Evolutionary conservation across 2,329 filamentous ascomycete genomes (phyloP).

Genomic region (Zopfia rhizophila): DNA sequence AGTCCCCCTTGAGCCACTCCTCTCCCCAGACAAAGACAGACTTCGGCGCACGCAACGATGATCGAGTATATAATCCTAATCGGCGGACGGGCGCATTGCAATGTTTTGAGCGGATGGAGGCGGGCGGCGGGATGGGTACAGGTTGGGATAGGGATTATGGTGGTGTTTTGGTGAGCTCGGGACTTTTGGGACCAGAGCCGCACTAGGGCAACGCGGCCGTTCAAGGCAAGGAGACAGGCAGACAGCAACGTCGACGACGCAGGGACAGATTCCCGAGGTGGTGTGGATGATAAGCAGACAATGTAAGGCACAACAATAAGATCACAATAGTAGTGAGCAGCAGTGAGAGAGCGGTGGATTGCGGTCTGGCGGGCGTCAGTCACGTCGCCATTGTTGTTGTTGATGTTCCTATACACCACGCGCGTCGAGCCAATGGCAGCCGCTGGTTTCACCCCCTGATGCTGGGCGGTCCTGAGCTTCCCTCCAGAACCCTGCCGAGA

Average conservation of each 20-base stretch:
- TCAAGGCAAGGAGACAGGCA: background rate
- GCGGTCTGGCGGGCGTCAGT: background rate
- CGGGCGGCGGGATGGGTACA: conserved; percentile 13
- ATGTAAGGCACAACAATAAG: too few relatives aligned
- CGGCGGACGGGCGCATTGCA: conserved; percentile 19
- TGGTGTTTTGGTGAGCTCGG: conserved; percentile 19
- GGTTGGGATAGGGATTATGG: conserved; percentile 3
- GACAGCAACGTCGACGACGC: too few relatives aligned
- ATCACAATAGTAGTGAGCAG: too few relatives aligned
- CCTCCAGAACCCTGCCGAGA: background rate
- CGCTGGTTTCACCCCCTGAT: background rate
- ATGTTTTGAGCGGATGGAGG: conserved; percentile 6
- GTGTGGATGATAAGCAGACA: too few relatives aligned
- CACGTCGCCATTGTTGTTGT: background rate
- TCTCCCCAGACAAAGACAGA: conserved; percentile 2
- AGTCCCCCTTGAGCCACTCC: conserved; percentile 18
- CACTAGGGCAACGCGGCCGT: conserved; percentile 1
- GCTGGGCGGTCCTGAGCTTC: background rate
- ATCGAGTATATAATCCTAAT: conserved; percentile 15
- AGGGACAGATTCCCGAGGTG: too few relatives aligned
- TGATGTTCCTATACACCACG: conserved; percentile 4
- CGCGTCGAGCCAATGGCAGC: background rate
- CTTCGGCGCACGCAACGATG: conserved; percentile 15
- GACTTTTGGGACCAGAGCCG: too few relatives aligned
- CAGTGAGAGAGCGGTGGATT: too few relatives aligned